These are phyloP conservation scores for Paracorniculantispora psalliotae DNA, from an alignment of 2,329 filamentous ascomycete genomes.

Conservation along the genomic window DNA sequence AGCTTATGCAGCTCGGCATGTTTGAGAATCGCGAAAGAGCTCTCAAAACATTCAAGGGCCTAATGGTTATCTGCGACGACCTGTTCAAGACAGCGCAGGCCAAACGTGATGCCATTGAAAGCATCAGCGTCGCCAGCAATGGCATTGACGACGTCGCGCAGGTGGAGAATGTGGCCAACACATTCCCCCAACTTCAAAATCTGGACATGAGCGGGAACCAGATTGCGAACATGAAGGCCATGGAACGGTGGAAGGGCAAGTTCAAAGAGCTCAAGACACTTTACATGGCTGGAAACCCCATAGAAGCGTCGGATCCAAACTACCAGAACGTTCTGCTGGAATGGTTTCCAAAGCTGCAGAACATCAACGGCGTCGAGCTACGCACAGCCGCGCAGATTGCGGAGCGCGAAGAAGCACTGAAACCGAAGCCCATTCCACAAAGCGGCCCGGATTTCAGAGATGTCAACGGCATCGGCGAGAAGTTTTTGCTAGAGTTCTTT, in stretches of 20 bases:
- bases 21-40: slow-evolving; percentile 67
- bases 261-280: slow-evolving; percentile 76
- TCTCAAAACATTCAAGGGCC: slow-evolving; percentile 83
- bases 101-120: slow-evolving; percentile 73
- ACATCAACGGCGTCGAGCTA: slow-evolving; percentile 70
- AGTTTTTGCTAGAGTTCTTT: slow-evolving; percentile 72
- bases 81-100: slow-evolving; percentile 68
- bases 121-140: slow-evolving; percentile 78
- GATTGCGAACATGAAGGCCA: slow-evolving; percentile 60
- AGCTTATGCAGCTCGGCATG: slow-evolving; percentile 68
- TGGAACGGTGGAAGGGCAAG: slow-evolving; percentile 73
- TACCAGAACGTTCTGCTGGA: slow-evolving; percentile 65
- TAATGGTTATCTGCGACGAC: slow-evolving; percentile 81
- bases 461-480: slow-evolving; percentile 67
- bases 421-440: slow-evolving; percentile 57
- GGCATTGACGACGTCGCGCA: slow-evolving; percentile 65
- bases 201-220: slow-evolving; percentile 85
- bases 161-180: slow-evolving; percentile 70
- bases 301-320: slow-evolving; percentile 54
- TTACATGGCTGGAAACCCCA: slow-evolving; percentile 71
- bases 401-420: slow-evolving; percentile 43
- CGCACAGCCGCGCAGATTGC: slow-evolving; percentile 67
- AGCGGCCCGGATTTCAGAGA: slow-evolving; percentile 67
- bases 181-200: slow-evolving; percentile 80
- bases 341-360: slow-evolving; percentile 78